phyloP scores from a whole-genome alignment of 2,329 filamentous ascomycete genomes.

The Zalaria obscura region DNA sequence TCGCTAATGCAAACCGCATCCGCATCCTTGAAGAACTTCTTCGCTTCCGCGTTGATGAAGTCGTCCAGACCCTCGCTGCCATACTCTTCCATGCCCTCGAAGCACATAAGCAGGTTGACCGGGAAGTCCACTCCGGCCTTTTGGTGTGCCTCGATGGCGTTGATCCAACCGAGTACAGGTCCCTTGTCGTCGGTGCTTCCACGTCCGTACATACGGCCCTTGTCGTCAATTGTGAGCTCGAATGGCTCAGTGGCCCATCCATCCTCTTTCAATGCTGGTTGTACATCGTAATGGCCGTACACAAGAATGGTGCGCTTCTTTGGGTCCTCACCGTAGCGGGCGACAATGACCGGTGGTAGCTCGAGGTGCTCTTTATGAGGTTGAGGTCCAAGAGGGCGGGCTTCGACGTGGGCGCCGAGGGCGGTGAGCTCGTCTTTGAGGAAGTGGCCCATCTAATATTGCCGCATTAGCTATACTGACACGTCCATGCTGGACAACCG shows the following conservation, averaged over 20 bases:
- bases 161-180: conserved; percentile 91
- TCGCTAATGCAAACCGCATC: conserved; percentile 97
- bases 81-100: conserved; percentile 99
- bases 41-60: conserved; percentile 79
- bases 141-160: conserved; percentile 94
- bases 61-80: conserved; percentile 93
- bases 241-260: conserved; percentile 96
- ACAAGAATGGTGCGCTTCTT: conserved; percentile 91
- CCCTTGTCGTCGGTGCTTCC: conserved; percentile 97
- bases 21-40: conserved; percentile 87
- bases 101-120: conserved; percentile 97
- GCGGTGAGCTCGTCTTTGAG: conserved; percentile 69
- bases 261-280: conserved; percentile 83
- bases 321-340: conserved; percentile 80
- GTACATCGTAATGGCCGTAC: conserved; percentile 97
- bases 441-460: conserved; percentile 68
- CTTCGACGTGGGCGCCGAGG: conserved; percentile 77
- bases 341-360: conserved; percentile 83
- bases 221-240: conserved; percentile 70
- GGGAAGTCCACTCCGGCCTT: conserved; percentile 90
- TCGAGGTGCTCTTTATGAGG: conserved; percentile 81
- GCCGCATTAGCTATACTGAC: no score
- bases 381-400: conserved; percentile 79
- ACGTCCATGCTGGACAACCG: not conserved
- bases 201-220: conserved; percentile 91